Evolutionary conservation across 495 filamentous ascomycete genomes (phyloP), one percentile per base, ranked within the genome.

Genomic region (Penicillium soppii): DNA sequence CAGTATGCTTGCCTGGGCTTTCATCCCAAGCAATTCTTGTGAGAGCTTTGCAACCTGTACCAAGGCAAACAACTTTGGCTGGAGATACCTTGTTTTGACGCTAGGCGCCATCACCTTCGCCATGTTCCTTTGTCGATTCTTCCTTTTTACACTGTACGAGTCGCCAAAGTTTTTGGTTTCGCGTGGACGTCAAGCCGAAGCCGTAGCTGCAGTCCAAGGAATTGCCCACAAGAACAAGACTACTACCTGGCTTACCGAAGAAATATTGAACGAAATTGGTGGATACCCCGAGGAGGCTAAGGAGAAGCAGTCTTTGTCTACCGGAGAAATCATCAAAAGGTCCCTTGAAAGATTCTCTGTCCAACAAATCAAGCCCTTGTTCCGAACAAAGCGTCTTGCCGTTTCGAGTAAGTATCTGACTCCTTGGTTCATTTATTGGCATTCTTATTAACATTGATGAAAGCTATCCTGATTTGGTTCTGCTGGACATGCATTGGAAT

Each of bases 151-250:
- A 5, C 49, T 62, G 17, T 86, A 79, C 62, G 88, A 91, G 65
- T 86, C 82, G 1, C 88, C 88, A 10, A 91, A 90, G 61, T 90
- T 81, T 55, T 67, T 89, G 21, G 82, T 90, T 66, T 81, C 81
- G 4, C 76, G 80, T 35, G 86, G 85, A 1, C 66, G 73, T 16
- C 84, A 89, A 49, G 75, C 78, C 19, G 76, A 86, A 19, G 88
- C 87, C 13, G 86, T 88, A 1, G 71, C 75, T 19, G 69, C 84
- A 12, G 80, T 89, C 1, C 82, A 86, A 50, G 73, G 67, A 17
- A 71, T 77, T 26, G 74, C 74, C 16, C 62, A 74, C 59, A 70
- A 70, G 59, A 78, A 78, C 59, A 66, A 59, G 57, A 62, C 65
- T 39, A 71, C 67, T 22, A 77, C 74, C 3, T 77, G 74, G 74